Evolutionary conservation across 768 basidiomycete genomes (phyloP), one percentile per base, ranked within the genome.

Genomic region (Xerocomellus dryophilus): DNA sequence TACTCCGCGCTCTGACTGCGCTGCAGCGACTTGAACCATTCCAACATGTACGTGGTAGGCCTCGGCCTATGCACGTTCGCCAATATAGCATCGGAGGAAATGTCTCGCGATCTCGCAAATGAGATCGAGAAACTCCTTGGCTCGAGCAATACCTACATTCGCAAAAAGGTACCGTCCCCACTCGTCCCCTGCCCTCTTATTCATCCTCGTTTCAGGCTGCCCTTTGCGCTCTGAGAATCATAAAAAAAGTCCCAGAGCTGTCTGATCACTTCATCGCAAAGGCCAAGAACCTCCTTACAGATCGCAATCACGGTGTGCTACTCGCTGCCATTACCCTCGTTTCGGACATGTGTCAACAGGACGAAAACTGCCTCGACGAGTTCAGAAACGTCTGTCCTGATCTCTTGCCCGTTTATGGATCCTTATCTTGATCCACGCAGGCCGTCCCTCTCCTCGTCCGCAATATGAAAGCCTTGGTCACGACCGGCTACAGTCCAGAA

Each of bases 41-140:
- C 95, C 2, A 98, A 98, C 73, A 97, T 97, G 92, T 98, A 98
- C 70, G 92, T 90, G 4, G 97, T 98, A 23, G 97, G 97, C 7
- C 81, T 99, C 51, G 96, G 94, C 2, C 83, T 99, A 34, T 98
- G 94, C 65, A 98, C 97, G 0, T 98, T 99, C 67, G 97, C 96
- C 54, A 98, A 98, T 67, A 98, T 98, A 61, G 93, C 97, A 10
- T 97, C 94, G 18, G 97, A 99, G 72, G 97, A 99, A 73, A 99
- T 99, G 97, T 94, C 96, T 27, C 85, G 97, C 58, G 97, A 99
- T 78, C 78, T 99, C 61, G 90, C 90, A 50, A 96, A 98, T 65
- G 97, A 98, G 76, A 90, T 99, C 60, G 95, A 98, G 75, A 98
- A 98, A 73, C 78, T 98, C 5, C 76, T 99, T 50, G 97, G 97